A percentile compares a stretch with the other conserved stretches of the same genome.
Evolutionary conservation across 2,329 filamentous ascomycete genomes (phyloP).

Genomic region (Drechslera avenae): DNA sequence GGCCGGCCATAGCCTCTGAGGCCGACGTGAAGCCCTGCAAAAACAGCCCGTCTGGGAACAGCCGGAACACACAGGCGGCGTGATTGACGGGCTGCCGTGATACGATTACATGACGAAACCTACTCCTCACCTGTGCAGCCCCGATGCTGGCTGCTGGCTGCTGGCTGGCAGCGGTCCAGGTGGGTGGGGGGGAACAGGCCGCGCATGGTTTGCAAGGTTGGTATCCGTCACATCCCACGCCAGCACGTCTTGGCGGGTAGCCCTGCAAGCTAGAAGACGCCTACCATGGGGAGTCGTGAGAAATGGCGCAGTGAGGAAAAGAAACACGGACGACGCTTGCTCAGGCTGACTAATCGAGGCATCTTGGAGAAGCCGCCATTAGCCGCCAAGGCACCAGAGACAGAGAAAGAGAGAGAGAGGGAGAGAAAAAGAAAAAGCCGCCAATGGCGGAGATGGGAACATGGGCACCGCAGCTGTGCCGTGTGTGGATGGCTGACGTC

Average conservation of each 20-base stretch:
- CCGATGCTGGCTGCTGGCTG: slow-evolving; percentile 8
- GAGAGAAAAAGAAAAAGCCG: slow-evolving; percentile 6
- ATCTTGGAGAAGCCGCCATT: background rate
- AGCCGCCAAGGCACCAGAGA: background rate
- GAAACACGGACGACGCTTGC: slow-evolving; percentile 1
- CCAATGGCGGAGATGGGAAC: slow-evolving; percentile 12
- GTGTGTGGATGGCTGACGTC: slow-evolving; percentile 14
- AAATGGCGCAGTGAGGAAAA: too few species aligned
- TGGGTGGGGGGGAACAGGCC: slow-evolving; percentile 22
- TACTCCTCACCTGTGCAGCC: slow-evolving; percentile 21
- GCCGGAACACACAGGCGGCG: slow-evolving; percentile 2
- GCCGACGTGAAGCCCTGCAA: slow-evolving; percentile 22
- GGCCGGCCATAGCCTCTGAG: slow-evolving; percentile 25
- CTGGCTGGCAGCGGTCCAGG: slow-evolving; percentile 24
- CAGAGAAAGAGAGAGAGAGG: too few species aligned
- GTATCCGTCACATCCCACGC: slow-evolving; percentile 6
- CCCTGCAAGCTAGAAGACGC: background rate
- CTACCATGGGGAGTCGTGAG: too few species aligned
- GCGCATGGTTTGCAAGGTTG: slow-evolving; percentile 15
- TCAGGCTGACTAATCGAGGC: slow-evolving; percentile 8
- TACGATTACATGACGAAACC: slow-evolving; percentile 42
- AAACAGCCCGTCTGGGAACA: slow-evolving; percentile 9
- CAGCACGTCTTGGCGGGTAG: background rate
- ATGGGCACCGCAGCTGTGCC: slow-evolving; percentile 8
- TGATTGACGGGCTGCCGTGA: slow-evolving; percentile 27